Conservation (phyloP, 2,329 filamentous ascomycete species). For the Aureobasidium musti region DNA sequence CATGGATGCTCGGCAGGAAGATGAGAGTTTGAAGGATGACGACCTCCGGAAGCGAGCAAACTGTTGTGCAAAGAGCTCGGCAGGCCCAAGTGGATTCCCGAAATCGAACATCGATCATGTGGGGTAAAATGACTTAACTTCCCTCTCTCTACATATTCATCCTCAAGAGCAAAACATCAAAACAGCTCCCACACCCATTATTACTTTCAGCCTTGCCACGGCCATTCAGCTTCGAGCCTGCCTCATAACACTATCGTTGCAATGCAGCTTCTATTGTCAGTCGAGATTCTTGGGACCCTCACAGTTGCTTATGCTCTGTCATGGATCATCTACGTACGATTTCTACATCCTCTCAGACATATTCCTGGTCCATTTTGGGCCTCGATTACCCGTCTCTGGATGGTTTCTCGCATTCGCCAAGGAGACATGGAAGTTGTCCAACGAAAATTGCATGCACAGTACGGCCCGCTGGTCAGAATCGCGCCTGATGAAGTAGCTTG, state of each 20-base stretch:
- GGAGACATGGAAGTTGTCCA: constrained; percentile 58
- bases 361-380: constrained; percentile 57
- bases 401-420: constrained; percentile 68
- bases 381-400: constrained; percentile 50
- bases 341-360: not conserved
- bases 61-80: too few relatives aligned
- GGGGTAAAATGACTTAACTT: too few relatives aligned
- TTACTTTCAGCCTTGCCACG: too few relatives aligned
- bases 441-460: constrained; percentile 60
- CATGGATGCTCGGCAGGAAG: too few relatives aligned
- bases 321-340: not conserved
- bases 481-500: constrained; percentile 74
- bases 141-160: too few relatives aligned
- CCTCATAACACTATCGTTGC: not conserved
- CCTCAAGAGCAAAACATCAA: too few relatives aligned
- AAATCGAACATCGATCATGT: too few relatives aligned
- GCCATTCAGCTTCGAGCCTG: too few relatives aligned
- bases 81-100: too few relatives aligned
- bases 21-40: too few relatives aligned
- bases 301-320: not conserved
- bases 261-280: not conserved
- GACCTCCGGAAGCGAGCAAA: too few relatives aligned
- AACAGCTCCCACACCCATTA: too few relatives aligned
- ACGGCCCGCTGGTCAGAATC: constrained; percentile 71
- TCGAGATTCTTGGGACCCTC: not conserved